Evolutionary conservation across 495 filamentous ascomycete genomes (phyloP), one percentile per base, ranked within the genome.

Genomic region (Friedmanniomyces simplex): DNA sequence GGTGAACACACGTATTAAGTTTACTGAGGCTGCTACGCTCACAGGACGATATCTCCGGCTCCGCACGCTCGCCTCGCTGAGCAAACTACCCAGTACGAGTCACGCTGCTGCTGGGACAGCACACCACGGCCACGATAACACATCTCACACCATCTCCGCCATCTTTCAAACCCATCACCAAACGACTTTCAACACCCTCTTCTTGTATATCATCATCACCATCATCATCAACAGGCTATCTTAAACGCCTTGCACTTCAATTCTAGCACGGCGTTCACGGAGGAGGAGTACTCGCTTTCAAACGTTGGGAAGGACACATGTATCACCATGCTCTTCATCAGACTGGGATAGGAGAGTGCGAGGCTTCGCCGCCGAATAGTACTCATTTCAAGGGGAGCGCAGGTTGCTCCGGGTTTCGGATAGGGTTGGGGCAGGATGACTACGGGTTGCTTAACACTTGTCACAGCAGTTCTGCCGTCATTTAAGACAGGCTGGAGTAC

Each of bases 21-120:
- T 2, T 13, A 50, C 37, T 53, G 39, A 50, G 12, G 25, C 36
- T 52, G 34, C 22, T 43, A 45, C 28, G 26, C 10, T 26, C 20
- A n/a, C 20, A 62, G 60, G 55, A 63, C 42, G 64, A 67, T 45
- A 64, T 67, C 47, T 26, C 51, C 24, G 32, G 34, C 46, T 49
- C 46, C 16, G 51, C 51, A 41, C 49, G 49, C 5, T 36, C 48
- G 24, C 50, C 51, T 51, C 55, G 50, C 50, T 62, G 49, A 16
- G 42, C 43, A 28, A 22, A 39, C 14, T 51, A 32, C 28, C 28
- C 10, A 52, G 47, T 30, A 36, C 41, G 1, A 22, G 36, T 52
- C 32, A 2, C 34, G 21, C 12, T 30, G 28, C 10, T 32, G 28
- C 28, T 32, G 28, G 4, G 28, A 10, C 28, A 10, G 28, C 28